These are phyloP conservation scores for Epithemia pelagica DNA, from an alignment of 108 stramenopile species.

Conservation along the genomic window DNA sequence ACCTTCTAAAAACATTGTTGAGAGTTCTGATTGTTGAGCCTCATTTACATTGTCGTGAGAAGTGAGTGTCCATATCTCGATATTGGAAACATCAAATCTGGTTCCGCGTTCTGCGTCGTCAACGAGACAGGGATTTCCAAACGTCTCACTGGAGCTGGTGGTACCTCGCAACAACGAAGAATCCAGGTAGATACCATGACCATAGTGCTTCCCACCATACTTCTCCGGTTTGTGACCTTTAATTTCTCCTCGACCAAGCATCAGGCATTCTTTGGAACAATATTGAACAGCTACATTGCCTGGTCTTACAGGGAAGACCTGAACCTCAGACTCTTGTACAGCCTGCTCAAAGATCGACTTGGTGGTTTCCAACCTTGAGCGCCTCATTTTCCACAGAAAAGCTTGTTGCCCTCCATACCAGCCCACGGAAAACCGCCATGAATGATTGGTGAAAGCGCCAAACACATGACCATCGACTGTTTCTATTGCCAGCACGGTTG, in stretches of 20 bases:
- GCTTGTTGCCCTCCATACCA: slow-evolving; percentile 56
- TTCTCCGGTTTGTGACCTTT: slow-evolving; percentile 7
- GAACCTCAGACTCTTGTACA: slow-evolving; percentile 58
- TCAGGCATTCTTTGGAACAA: slow-evolving; percentile 44
- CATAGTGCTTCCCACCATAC: slow-evolving; percentile 22
- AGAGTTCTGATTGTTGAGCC: slow-evolving; percentile 40
- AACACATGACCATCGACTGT: slow-evolving; percentile 71
- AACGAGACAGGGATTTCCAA: slow-evolving; percentile 60
- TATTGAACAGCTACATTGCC: slow-evolving; percentile 55
- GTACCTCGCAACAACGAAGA: slow-evolving; percentile 40
- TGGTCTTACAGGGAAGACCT: slow-evolving; percentile 57
- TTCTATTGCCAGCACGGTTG: slow-evolving; percentile 70
- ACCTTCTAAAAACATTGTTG: slow-evolving; percentile 21
- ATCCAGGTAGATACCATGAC: slow-evolving; percentile 53
- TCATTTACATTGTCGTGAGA: slow-evolving; percentile 38
- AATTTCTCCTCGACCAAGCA: slow-evolving; percentile 56
- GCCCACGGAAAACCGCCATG: slow-evolving; percentile 40
- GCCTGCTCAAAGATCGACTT: slow-evolving; percentile 54
- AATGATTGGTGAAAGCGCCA: slow-evolving; percentile 59
- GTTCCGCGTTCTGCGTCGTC: slow-evolving; percentile 27
- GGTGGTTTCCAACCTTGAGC: slow-evolving; percentile 36
- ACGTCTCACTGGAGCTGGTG: slow-evolving; percentile 61
- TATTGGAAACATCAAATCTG: slow-evolving; percentile 50
- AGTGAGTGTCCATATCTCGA: slow-evolving; percentile 72
- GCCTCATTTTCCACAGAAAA: slow-evolving; percentile 73